Evolutionary conservation across 345 rosid species (phyloP).

Genomic region (Mercurialis annua): DNA sequence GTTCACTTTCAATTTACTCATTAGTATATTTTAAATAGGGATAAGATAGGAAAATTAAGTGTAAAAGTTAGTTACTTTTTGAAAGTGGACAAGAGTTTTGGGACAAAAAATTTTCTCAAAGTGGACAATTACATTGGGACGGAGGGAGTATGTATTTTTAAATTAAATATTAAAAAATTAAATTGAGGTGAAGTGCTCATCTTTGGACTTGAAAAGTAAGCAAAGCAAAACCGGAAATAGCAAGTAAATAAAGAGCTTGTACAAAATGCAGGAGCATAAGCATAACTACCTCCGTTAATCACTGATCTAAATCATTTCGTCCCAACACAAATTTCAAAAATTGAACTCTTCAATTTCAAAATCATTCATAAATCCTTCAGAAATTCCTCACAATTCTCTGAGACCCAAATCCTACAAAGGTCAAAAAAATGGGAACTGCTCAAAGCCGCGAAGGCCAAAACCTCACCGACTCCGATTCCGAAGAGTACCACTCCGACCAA

Average conservation of each 20-base stretch:
- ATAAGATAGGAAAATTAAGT: too few relatives aligned
- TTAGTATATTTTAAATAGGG: too few relatives aligned
- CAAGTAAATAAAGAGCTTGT: background rate
- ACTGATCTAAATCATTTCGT: background rate
- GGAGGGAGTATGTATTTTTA: too few relatives aligned
- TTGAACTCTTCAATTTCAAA: background rate
- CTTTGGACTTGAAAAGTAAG: too few relatives aligned
- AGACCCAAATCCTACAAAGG: too few relatives aligned
- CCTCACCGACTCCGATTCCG: conserved; percentile 22
- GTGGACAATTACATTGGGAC: too few relatives aligned
- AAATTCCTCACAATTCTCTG: background rate
- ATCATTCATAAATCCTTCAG: background rate
- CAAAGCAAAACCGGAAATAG: conserved; percentile 5
- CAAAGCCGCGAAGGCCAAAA: conserved; percentile 29
- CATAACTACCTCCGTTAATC: background rate
- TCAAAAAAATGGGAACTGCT: conserved; percentile 20
- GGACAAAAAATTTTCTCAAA: too few relatives aligned
- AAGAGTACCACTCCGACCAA: conserved; percentile 20
- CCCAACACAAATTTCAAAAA: background rate
- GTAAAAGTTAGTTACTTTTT: too few relatives aligned
- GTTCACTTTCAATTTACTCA: too few relatives aligned
- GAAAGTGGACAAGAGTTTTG: too few relatives aligned
- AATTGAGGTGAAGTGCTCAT: too few relatives aligned
- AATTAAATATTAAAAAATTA: too few relatives aligned
- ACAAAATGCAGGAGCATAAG: background rate